A percentile compares a stretch with the other conserved stretches of the same genome.
These are phyloP conservation scores for Penicillium sp. DNA, from an alignment of 2,329 filamentous ascomycete species.

Conservation along the genomic window DNA sequence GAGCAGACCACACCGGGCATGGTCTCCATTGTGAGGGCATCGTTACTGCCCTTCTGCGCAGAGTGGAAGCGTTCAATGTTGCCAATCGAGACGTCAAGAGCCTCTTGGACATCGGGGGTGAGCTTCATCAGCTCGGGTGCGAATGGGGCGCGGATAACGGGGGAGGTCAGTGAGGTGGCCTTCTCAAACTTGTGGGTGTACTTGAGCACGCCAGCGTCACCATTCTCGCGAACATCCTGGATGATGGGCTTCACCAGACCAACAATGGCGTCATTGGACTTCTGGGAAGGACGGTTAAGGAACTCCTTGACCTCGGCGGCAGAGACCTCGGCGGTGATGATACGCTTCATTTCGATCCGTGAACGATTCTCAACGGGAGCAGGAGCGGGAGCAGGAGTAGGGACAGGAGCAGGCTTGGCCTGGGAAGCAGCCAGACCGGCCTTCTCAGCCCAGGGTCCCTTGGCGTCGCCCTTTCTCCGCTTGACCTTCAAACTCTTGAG, in stretches of 20 bases:
- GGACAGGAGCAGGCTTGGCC: conserved; percentile 30
- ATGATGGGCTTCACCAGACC: conserved; percentile 90
- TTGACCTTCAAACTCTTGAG: conserved; percentile 95
- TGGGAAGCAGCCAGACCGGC: conserved; percentile 59
- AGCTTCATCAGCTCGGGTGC: conserved; percentile 82
- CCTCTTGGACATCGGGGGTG: conserved; percentile 76
- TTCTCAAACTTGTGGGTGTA: conserved; percentile 99
- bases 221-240: conserved; percentile 76
- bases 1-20: conserved; percentile 97
- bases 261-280: conserved; percentile 91
- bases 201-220: conserved; percentile 83
- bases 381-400: conserved; percentile 53
- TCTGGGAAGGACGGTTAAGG: conserved; percentile 87
- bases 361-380: conserved; percentile 52
- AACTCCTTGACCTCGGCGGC: conserved; percentile 68
- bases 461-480: conserved; percentile 88
- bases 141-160: conserved; percentile 88
- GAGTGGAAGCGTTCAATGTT: conserved; percentile 95
- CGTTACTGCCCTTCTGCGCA: conserved; percentile 77
- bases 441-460: conserved; percentile 87
- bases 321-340: conserved; percentile 67
- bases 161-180: conserved; percentile 84
- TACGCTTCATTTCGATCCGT: conserved; percentile 80
- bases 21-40: conserved; percentile 83
- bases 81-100: conserved; percentile 91